Evolutionary conservation across 2,329 filamentous ascomycete genomes (phyloP).

Genomic region (Talaromyces piceae): DNA sequence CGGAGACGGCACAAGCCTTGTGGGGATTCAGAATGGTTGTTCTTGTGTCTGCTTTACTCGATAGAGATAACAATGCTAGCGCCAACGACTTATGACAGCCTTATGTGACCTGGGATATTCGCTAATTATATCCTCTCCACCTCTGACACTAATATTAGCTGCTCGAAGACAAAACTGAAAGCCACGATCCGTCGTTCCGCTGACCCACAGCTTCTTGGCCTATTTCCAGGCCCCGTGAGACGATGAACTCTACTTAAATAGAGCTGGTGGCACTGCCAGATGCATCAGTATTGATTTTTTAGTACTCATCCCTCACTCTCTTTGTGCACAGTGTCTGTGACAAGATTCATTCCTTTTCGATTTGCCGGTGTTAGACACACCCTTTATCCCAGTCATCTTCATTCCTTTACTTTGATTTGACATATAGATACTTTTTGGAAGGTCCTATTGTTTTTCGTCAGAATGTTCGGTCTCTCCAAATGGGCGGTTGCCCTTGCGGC

Average conservation of each 20-base stretch:
- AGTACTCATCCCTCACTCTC: not conserved
- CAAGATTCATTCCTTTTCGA: not conserved
- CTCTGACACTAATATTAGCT: not conserved
- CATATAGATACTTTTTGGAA: not conserved
- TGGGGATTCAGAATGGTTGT: not conserved
- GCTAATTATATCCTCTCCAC: not conserved
- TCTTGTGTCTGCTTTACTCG: not conserved
- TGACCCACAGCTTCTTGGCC: not conserved
- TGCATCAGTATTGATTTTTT: not conserved
- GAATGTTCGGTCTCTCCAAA: conserved; percentile 5
- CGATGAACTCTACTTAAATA: not conserved
- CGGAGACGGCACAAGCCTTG: not conserved
- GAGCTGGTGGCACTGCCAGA: not conserved
- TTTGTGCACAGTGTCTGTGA: not conserved
- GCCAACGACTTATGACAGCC: not conserved
- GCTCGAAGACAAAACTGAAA: not conserved
- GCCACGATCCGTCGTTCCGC: not conserved
- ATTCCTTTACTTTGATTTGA: conserved; percentile 1
- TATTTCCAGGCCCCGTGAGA: not conserved
- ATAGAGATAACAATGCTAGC: not conserved
- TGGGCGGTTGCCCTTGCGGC: conserved; percentile 4
- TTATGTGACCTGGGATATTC: not conserved
- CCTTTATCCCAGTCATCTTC: not conserved
- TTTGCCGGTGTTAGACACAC: conserved; percentile 9
- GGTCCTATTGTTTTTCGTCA: not conserved